Percentiles rank a stretch among this genome's conserved stretches.
Evolutionary conservation across 768 basidiomycete genomes (phyloP).

Genomic region (Collybia nuda): DNA sequence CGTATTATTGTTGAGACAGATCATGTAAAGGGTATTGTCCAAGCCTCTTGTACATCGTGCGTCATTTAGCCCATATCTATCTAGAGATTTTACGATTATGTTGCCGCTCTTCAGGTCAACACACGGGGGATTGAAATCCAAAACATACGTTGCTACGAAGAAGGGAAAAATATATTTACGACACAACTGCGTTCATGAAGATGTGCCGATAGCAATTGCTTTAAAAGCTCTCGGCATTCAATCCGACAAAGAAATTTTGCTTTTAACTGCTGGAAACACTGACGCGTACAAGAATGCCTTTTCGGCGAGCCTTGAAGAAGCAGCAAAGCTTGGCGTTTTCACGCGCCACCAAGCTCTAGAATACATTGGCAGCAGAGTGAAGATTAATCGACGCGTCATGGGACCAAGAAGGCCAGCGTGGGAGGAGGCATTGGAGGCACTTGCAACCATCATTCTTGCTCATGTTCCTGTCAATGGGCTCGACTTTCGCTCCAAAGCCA

Average conservation of each 20-base stretch:
- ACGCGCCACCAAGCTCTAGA: slow-evolving; percentile 94
- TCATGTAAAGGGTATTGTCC: slow-evolving; percentile 82
- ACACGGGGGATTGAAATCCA: slow-evolving; percentile 87
- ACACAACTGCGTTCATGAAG: slow-evolving; percentile 97
- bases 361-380: slow-evolving; percentile 92
- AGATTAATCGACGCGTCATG: slow-evolving; percentile 77
- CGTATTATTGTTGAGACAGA: slow-evolving; percentile 98
- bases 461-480: slow-evolving; percentile 91
- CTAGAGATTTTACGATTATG: background rate
- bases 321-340: slow-evolving; percentile 86
- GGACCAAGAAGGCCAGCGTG: slow-evolving; percentile 83
- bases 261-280: slow-evolving; percentile 89
- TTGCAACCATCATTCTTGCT: slow-evolving; percentile 96
- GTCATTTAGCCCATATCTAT: slow-evolving; percentile 27
- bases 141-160: slow-evolving; percentile 96
- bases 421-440: slow-evolving; percentile 94
- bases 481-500: slow-evolving; percentile 91
- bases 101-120: slow-evolving; percentile 54
- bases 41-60: slow-evolving; percentile 95
- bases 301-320: slow-evolving; percentile 91
- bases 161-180: slow-evolving; percentile 93
- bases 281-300: slow-evolving; percentile 87
- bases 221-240: slow-evolving; percentile 96
- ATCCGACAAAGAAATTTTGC: slow-evolving; percentile 96
- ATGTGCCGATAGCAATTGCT: slow-evolving; percentile 93